Evolutionary conservation across 495 filamentous ascomycete species (phyloP).

Genomic region (Amniculicola lignicola): DNA sequence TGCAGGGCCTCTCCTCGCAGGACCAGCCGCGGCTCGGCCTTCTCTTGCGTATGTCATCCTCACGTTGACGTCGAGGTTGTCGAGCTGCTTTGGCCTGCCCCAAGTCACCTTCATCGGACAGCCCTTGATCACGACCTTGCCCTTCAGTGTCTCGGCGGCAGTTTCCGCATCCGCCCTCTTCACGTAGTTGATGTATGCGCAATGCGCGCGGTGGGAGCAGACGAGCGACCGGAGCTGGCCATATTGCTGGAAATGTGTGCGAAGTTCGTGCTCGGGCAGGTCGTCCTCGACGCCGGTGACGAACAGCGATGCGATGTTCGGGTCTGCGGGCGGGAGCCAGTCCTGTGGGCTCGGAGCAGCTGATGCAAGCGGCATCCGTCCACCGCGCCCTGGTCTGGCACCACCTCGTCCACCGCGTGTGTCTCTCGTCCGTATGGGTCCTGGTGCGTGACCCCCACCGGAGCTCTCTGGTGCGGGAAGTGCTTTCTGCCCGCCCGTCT

Average conservation of each 20-base stretch:
- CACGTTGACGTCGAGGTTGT: constrained; percentile 82
- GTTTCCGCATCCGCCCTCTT: constrained; percentile 77
- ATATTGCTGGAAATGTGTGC: constrained; percentile 83
- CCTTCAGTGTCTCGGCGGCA: constrained; percentile 80
- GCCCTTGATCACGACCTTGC: constrained; percentile 75
- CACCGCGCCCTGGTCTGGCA: constrained; percentile 46
- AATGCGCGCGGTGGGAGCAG: constrained; percentile 94
- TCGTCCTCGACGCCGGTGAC: constrained; percentile 95
- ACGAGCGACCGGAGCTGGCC: constrained; percentile 85
- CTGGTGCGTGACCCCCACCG: constrained; percentile 36
- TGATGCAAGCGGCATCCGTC: constrained; percentile 66
- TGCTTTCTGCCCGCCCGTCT: constrained; percentile 47
- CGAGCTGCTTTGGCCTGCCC: constrained; percentile 86
- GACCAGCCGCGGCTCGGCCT: constrained; percentile 59
- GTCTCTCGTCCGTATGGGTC: constrained; percentile 40
- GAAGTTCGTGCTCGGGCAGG: constrained; percentile 83
- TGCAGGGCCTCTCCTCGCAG: constrained; percentile 24
- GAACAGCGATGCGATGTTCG: constrained; percentile 84
- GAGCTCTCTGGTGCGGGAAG: constrained; percentile 37
- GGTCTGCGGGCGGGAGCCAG: constrained; percentile 77
- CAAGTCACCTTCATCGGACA: constrained; percentile 87
- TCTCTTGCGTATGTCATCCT: constrained; percentile 71
- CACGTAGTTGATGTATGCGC: constrained; percentile 91
- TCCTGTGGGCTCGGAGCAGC: constrained; percentile 77
- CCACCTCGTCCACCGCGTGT: constrained; percentile 45